Conservation (phyloP, 164 flowering plant species). For the Vitis riparia region DNA sequence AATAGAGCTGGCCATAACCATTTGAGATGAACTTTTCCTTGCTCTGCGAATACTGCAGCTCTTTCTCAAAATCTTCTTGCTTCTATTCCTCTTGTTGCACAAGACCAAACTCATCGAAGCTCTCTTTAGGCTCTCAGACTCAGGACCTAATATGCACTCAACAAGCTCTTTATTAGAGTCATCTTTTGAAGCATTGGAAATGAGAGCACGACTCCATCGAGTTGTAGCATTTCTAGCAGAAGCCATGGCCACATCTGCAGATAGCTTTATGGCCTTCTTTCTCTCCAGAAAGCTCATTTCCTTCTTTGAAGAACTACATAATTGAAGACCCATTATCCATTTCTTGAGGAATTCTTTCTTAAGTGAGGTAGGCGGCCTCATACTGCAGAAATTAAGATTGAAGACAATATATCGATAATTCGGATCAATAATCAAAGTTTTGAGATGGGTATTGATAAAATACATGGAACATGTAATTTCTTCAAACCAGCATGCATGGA, state of each 20-base stretch:
- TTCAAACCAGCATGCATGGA: neutral
- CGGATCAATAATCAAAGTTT: too few species aligned
- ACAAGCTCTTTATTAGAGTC: conserved; percentile 24
- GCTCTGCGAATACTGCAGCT: conserved; percentile 16
- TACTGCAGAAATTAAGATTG: conserved; percentile 15
- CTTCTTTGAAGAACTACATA: conserved; percentile 25
- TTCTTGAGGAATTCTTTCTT: conserved; percentile 56
- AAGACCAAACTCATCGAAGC: neutral
- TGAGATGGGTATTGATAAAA: neutral
- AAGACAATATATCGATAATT: neutral
- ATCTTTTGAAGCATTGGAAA: conserved; percentile 34
- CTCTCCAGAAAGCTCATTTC: conserved; percentile 51
- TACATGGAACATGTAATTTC: neutral
- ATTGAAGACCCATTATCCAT: conserved; percentile 57
- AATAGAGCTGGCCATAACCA: conserved; percentile 26
- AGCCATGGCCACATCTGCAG: conserved; percentile 85
- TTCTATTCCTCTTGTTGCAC: conserved; percentile 24
- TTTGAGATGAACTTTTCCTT: conserved; percentile 14
- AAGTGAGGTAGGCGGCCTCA: conserved; percentile 35
- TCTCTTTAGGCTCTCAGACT: conserved; percentile 10
- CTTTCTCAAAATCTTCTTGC: conserved; percentile 51
- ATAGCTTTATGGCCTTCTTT: conserved; percentile 59
- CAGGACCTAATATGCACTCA: conserved; percentile 29
- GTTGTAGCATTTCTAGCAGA: conserved; percentile 46
- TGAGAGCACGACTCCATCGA: conserved; percentile 73